Percentiles rank a stretch among this genome's conserved stretches.
These are phyloP conservation scores for Pezicula carpinea DNA, from an alignment of 2,329 filamentous ascomycete genomes.

Conservation along the genomic window DNA sequence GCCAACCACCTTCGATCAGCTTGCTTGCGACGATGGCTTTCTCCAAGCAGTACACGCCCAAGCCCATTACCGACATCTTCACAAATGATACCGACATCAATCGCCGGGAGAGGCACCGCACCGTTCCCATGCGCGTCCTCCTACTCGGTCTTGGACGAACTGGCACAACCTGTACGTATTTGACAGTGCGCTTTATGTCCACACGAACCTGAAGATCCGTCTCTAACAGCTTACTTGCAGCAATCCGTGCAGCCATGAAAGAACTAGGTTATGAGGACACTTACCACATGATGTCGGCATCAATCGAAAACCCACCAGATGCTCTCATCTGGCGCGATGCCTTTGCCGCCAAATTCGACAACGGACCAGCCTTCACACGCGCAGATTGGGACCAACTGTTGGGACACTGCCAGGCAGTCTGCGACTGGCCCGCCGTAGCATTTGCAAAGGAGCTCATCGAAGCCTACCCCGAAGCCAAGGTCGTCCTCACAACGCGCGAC, in stretches of 20 bases:
- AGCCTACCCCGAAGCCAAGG: conserved; percentile 68
- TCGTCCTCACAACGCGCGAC: conserved; percentile 63
- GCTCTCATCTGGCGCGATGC: conserved; percentile 68
- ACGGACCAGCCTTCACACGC: conserved; percentile 54
- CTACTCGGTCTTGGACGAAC: conserved; percentile 65
- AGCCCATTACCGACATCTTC: conserved; percentile 53
- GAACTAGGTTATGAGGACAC: conserved; percentile 63
- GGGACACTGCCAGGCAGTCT: conserved; percentile 62
- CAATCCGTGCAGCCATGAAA: conserved; percentile 61
- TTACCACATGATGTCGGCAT: conserved; percentile 71
- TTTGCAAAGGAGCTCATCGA: conserved; percentile 68
- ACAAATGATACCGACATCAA: conserved; percentile 65
- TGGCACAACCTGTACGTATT: conserved; percentile 57
- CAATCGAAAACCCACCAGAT: conserved; percentile 64
- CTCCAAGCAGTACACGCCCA: conserved; percentile 20
- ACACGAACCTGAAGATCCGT: not conserved
- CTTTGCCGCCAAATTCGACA: conserved; percentile 57
- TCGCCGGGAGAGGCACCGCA: conserved; percentile 56
- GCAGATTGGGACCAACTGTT: conserved; percentile 67
- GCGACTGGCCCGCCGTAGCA: conserved; percentile 63
- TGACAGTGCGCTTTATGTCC: not conserved
- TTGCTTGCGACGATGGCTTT: conserved; percentile 1
- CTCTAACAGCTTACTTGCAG: conserved; percentile 28
- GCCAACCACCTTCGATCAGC: not conserved
- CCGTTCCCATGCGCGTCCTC: conserved; percentile 67